phyloP scores from a whole-genome alignment of 2,329 filamentous ascomycete species.

The Lachnellula cervina region DNA sequence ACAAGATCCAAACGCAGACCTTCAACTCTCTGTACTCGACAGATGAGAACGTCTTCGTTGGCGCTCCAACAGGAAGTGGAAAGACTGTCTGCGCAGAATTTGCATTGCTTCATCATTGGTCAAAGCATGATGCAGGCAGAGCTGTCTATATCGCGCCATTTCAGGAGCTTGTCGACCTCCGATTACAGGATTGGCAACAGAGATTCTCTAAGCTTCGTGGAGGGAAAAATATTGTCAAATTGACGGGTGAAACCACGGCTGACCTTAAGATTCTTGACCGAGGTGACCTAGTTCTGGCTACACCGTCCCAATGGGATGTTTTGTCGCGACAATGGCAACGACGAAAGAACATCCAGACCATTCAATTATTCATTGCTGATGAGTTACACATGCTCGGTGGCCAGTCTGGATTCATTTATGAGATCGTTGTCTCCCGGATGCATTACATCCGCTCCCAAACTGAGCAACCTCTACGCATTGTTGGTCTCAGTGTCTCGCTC shows the following conservation, averaged over 20 bases:
- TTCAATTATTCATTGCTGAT: conserved; percentile 89
- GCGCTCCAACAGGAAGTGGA: conserved; percentile 87
- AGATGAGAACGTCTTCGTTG: conserved; percentile 90
- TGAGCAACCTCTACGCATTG: conserved; percentile 76
- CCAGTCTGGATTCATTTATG: conserved; percentile 81
- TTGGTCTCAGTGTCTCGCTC: conserved; percentile 86
- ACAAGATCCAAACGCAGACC: conserved; percentile 94
- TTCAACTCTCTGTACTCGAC: conserved; percentile 91
- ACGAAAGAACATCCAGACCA: conserved; percentile 87
- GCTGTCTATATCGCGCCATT: conserved; percentile 94
- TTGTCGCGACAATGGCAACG: conserved; percentile 94
- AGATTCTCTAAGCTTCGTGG: conserved; percentile 68
- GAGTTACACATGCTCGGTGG: conserved; percentile 92
- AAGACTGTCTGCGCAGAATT: conserved; percentile 98
- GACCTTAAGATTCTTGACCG: conserved; percentile 85
- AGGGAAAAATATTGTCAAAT: conserved; percentile 85
- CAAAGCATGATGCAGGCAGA: conserved; percentile 63
- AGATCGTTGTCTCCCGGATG: conserved; percentile 96
- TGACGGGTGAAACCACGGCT: conserved; percentile 86
- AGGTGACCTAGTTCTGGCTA: conserved; percentile 86
- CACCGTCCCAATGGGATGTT: conserved; percentile 92
- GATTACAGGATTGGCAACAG: conserved; percentile 79
- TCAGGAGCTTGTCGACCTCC: conserved; percentile 83
- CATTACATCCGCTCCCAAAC: conserved; percentile 90
- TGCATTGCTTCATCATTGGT: conserved; percentile 84